Base-by-base conservation (phyloP, 2,329 filamentous ascomycete species). In the Leptographium galeiforme region DNA sequence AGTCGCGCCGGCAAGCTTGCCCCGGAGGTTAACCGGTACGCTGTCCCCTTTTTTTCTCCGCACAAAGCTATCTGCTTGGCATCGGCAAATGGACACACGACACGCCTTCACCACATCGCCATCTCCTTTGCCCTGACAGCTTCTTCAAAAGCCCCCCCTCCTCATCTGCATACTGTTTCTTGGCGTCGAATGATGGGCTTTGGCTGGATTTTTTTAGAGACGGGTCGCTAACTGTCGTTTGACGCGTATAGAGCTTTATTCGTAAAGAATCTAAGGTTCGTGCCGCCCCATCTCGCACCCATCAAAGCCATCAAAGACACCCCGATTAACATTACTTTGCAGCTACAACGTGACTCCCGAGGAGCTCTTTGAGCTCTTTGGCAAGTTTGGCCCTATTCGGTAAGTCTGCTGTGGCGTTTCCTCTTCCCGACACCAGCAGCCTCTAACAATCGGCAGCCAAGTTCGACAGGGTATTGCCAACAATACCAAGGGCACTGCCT, bases 261-360 rank as follows among this genome's bases (percentile, higher is more conserved):
- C 82, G 91, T 97, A 67, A 97, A 97, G 88, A 97, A 98, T 82
- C 82, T 97, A 77, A 95, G 87, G 89, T 94, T 83, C 62, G 80
- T 53, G 18, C 60, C 19, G 33, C 18, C 14, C 14, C 66, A 76
- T 48, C 18, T 6, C 56, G 11, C 4, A 4, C 57, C 62, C 49
- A 12, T 13, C 19, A 14, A 19, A 7, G 25, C 11, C 25, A 49
- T 49, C n/a, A 19, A 45, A n/a, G 8, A 10, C 25, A 38, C 11
- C 16, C 25, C 16, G 8, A 8, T 6, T 50, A 53, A 53, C 55
- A 41, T 36, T 13, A 4, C 58, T 48, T 48, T 46, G 5, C 60
- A 95, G 90, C 85, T 97, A 96, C 82, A 95, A 94, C 86, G 90
- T 98, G 67, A 93, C 89, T 66, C 86, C 91, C 65, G 90, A 96